A percentile compares a stretch with the other conserved stretches of the same genome.
These are phyloP conservation scores for Penicillium chermesinum DNA, from an alignment of 495 filamentous ascomycete species.

Conservation along the genomic window DNA sequence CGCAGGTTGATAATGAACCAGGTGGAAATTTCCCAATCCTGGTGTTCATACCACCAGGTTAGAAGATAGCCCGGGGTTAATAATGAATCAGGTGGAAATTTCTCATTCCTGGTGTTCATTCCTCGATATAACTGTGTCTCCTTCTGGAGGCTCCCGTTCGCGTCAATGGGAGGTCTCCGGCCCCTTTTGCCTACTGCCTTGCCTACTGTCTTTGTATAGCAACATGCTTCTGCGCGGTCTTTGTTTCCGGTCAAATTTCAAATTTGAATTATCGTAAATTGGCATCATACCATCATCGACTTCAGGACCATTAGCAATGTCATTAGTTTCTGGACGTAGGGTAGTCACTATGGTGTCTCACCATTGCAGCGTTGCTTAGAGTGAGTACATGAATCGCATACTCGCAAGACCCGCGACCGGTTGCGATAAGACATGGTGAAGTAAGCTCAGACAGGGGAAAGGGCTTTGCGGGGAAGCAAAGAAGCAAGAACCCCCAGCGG, in stretches of 20 bases:
- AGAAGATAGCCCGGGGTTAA: too few species aligned
- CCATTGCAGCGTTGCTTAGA: conserved; percentile 17
- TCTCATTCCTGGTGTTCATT: neutral
- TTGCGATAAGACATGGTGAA: conserved; percentile 1
- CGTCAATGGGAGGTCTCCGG: conserved; percentile 9
- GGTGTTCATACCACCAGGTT: too few species aligned
- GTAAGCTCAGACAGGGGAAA: neutral
- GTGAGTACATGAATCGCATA: conserved; percentile 15
- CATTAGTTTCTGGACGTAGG: too few species aligned
- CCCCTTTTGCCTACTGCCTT: conserved; percentile 17
- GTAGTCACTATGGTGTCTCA: conserved; percentile 13
- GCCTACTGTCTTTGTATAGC: conserved; percentile 14
- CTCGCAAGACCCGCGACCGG: conserved; percentile 11
- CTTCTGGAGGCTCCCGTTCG: neutral
- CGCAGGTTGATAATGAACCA: too few species aligned
- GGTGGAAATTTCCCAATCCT: too few species aligned
- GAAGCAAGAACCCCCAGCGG: neutral
- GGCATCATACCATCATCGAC: conserved; percentile 10
- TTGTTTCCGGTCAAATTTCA: neutral
- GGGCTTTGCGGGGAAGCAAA: conserved; percentile 1
- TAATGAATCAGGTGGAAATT: too few species aligned
- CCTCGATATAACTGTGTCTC: neutral
- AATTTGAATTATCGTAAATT: neutral
- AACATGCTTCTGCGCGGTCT: conserved; percentile 13
- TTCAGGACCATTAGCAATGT: too few species aligned